Evolutionary conservation across 768 basidiomycete genomes (phyloP).

Genomic region (Gymnopilus junonius): DNA sequence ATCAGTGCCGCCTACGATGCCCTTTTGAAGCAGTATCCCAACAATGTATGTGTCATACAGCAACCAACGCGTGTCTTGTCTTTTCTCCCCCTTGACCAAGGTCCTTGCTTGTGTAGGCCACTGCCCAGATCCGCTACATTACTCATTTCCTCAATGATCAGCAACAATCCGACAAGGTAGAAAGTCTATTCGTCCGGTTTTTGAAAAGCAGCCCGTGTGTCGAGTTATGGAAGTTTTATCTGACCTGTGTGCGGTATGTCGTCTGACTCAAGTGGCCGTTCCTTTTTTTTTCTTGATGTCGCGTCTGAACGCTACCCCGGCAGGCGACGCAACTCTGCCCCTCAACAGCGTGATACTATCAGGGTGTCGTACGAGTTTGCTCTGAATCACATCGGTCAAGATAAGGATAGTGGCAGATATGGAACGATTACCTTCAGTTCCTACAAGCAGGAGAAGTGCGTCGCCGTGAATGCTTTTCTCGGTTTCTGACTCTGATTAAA

Average conservation of each 20-base stretch:
- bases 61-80: slow-evolving; percentile 6
- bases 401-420: slow-evolving; percentile 91
- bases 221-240: slow-evolving; percentile 91
- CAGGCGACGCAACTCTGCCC: slow-evolving; percentile 71
- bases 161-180: slow-evolving; percentile 75
- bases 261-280: background rate
- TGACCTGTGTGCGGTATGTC: slow-evolving; percentile 88
- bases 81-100: slow-evolving; percentile 6
- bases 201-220: slow-evolving; percentile 85
- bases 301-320: slow-evolving; percentile 13
- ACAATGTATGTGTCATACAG: slow-evolving; percentile 62
- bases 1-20: slow-evolving; percentile 84
- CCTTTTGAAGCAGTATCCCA: slow-evolving; percentile 85
- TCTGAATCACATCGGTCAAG: slow-evolving; percentile 84
- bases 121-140: slow-evolving; percentile 85
- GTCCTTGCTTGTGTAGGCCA: slow-evolving; percentile 51
- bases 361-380: slow-evolving; percentile 94
- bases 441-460: slow-evolving; percentile 78
- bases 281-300: slow-evolving; percentile 8
- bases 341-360: slow-evolving; percentile 74
- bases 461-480: background rate
- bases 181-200: slow-evolving; percentile 88
- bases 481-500: background rate
- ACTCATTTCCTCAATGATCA: slow-evolving; percentile 73
- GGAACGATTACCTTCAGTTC: slow-evolving; percentile 94